Base-by-base conservation (phyloP, 1,139 yeast genomes). In the Pichia sp. region DNA sequence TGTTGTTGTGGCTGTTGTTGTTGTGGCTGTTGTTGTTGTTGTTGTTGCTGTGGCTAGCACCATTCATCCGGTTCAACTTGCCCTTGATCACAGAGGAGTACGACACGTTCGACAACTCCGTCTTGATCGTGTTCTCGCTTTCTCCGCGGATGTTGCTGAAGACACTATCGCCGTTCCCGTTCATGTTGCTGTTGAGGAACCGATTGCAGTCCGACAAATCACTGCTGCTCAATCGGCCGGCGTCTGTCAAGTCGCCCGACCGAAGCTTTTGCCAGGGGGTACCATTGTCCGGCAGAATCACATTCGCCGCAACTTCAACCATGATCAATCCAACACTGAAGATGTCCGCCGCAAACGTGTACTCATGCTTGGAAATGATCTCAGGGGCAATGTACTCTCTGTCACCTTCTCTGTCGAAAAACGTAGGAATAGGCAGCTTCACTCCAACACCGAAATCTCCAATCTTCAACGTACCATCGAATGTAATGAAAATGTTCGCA, bases 301-400 rank as follows among this genome's bases (percentile, higher is more conserved):
- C 93, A 66, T 93, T 93, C 2, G 99, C 96, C 1, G 99, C 99
- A 58, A 90, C 86, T 66, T 93, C 99, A 43, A 93, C 83, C 71
- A 93, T 84, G 56, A 93, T 87, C 51, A 94, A 72, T 0, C 99
- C 99, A 40, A 91, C 76, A 30, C 96, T 87, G 67, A 93, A 93
- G 12, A 93, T 83, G 66, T 93, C 99, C 0, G 99, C 98, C 51
- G 93, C 91, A 56, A 87, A 90, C 44, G 90, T 91, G 62, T 93
- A 93, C 46, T 79, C 76, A 60, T 89, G 90, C 48, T 79, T 82
- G 37, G 91, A 81, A 48, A 93, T 82, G 34, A 93, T 83, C 65
- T 93, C 99, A 1, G 99, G 99, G 0, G 99, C 99, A 67, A 93
- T 93, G 67, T 93, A 93, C 66, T 93, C 96, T 42, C 99, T 75